Percentiles rank a stretch among this genome's conserved stretches.
These are phyloP conservation scores for Patellifolia procumbens DNA, from an alignment of 179 eudicot species.

Conservation along the genomic window DNA sequence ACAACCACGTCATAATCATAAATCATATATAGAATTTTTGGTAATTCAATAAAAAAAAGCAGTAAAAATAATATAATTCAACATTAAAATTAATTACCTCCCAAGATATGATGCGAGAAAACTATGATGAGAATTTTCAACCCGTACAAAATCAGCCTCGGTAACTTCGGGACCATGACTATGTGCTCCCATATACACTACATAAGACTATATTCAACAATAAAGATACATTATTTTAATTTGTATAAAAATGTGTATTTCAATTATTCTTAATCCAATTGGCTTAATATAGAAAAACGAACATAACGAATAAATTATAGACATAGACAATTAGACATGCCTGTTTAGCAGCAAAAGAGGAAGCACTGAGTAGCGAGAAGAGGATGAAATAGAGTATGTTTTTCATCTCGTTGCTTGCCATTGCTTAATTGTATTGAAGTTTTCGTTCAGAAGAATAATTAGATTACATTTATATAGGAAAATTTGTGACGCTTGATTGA, in stretches of 20 bases:
- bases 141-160: slow-evolving; percentile 29
- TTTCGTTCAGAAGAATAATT: not conserved
- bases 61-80: too few relatives aligned
- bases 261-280: not conserved
- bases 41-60: not conserved
- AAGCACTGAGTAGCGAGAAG: slow-evolving; percentile 13
- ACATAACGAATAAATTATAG: not conserved
- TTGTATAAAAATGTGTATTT: not conserved
- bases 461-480: not conserved
- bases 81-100: slow-evolving; percentile 35
- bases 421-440: not conserved
- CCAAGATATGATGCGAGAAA: slow-evolving; percentile 58
- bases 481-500: not conserved
- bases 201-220: slow-evolving; percentile 42
- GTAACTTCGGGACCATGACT: slow-evolving; percentile 45
- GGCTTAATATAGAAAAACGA: not conserved
- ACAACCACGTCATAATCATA: not conserved
- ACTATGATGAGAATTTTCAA: slow-evolving; percentile 40
- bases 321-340: slow-evolving; percentile 2
- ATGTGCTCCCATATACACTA: slow-evolving; percentile 73
- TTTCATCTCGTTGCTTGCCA: not conserved
- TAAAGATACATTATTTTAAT: not conserved
- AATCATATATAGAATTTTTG: not conserved
- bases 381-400: slow-evolving; percentile 14
- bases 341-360: slow-evolving; percentile 23